A percentile compares a stretch with the other conserved stretches of the same genome.
These are phyloP conservation scores for Blepharisma japonicum DNA, from an alignment of 73 alveolate species.

Conservation along the genomic window DNA sequence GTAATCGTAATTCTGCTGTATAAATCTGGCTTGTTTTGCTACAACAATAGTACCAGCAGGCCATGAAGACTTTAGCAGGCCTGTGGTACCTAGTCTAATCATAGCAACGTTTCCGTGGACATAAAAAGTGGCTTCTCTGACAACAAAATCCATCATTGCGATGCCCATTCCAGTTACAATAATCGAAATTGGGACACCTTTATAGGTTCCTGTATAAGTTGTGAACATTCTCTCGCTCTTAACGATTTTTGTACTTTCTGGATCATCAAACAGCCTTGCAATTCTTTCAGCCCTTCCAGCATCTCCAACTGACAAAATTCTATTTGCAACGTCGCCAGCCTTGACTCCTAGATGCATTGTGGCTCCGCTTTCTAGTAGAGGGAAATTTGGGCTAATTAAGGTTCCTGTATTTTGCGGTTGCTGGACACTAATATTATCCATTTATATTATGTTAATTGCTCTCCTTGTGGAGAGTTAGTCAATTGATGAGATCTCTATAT, in stretches of 20 bases:
- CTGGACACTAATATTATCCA: no score
- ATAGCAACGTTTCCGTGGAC: conserved; percentile 39
- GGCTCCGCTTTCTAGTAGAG: conserved; percentile 25
- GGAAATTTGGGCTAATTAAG: conserved; percentile 18
- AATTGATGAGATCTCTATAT: not conserved
- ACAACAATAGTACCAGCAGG: conserved; percentile 30
- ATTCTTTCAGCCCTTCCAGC: conserved; percentile 35
- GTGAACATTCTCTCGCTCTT: conserved; percentile 31
- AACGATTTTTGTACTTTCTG: conserved; percentile 1
- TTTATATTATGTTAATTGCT: not conserved
- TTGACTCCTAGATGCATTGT: conserved; percentile 26
- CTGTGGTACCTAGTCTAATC: conserved; percentile 26
- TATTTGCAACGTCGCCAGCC: conserved; percentile 37
- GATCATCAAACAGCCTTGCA: conserved; percentile 37
- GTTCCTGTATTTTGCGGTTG: not conserved
- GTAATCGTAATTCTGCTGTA: not conserved
- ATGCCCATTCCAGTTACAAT: conserved; percentile 55
- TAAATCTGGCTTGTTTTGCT: conserved; percentile 10
- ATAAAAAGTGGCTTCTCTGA: conserved; percentile 40
- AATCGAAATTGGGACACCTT: conserved; percentile 49
- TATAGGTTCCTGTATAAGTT: conserved; percentile 41
- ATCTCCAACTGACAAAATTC: conserved; percentile 49
- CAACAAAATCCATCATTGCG: conserved; percentile 44
- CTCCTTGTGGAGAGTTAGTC: no score
- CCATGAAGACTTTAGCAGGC: not conserved